Percentiles rank a stretch among this genome's conserved stretches.
phyloP scores from a whole-genome alignment of 1,139 yeast genomes.

The Pichia sp. region DNA sequence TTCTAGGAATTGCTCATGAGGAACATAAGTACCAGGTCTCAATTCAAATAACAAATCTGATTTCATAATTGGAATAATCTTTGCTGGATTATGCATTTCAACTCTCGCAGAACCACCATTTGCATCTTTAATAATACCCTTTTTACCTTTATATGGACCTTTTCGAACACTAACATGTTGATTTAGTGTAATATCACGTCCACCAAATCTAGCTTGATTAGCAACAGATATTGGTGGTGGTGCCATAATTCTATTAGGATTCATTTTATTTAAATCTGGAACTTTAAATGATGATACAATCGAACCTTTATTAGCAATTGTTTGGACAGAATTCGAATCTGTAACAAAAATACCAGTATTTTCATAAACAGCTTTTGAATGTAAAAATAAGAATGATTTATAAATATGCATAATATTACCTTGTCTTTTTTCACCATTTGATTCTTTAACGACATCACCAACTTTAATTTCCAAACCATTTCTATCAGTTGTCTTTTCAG shows the following conservation, averaged over 20 bases:
- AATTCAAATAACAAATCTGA: slow-evolving; percentile 63
- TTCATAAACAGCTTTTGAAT: slow-evolving; percentile 71
- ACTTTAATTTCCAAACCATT: slow-evolving; percentile 78
- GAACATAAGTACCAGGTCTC: slow-evolving; percentile 58
- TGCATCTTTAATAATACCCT: slow-evolving; percentile 90
- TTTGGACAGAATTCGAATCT: slow-evolving; percentile 67
- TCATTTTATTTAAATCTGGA: slow-evolving; percentile 59
- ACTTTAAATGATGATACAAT: slow-evolving; percentile 41
- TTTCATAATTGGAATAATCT: slow-evolving; percentile 79
- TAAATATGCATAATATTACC: slow-evolving; percentile 85
- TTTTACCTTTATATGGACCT: slow-evolving; percentile 90
- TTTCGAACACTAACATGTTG: slow-evolving; percentile 81
- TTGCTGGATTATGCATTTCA: slow-evolving; percentile 88
- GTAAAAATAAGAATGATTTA: slow-evolving; percentile 70
- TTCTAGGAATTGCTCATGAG: slow-evolving; percentile 75
- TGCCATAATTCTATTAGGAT: slow-evolving; percentile 60
- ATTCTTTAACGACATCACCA: slow-evolving; percentile 88
- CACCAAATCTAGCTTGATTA: slow-evolving; percentile 40
- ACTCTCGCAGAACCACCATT: slow-evolving; percentile 88
- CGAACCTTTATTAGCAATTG: slow-evolving; percentile 78
- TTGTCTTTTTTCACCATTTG: slow-evolving; percentile 71
- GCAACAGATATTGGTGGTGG: slow-evolving; percentile 40
- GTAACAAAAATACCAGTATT: slow-evolving; percentile 89
- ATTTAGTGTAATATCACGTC: slow-evolving; percentile 74
- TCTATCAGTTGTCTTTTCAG: slow-evolving; percentile 80